Evolutionary conservation across 2,329 filamentous ascomycete genomes (phyloP).

Genomic region (Aurifilum marmelostoma): DNA sequence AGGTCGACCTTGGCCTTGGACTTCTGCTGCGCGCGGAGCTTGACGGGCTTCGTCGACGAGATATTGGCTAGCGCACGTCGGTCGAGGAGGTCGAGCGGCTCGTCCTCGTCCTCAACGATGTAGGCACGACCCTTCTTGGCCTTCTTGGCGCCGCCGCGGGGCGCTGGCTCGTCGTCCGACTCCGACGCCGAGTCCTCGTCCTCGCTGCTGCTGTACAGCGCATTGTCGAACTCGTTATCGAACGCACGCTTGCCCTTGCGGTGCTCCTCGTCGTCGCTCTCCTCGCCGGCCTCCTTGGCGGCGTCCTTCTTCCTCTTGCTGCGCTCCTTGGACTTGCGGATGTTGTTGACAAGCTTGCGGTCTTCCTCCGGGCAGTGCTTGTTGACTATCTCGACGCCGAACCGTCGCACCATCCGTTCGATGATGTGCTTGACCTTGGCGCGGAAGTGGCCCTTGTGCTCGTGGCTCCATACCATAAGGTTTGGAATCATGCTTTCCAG

Average conservation of each 20-base stretch:
- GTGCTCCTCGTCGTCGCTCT: slow-evolving; percentile 60
- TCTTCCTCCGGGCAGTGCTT: slow-evolving; percentile 82
- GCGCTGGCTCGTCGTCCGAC: slow-evolving; percentile 47
- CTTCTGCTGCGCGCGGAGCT: slow-evolving; percentile 61
- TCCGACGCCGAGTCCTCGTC: slow-evolving; percentile 67
- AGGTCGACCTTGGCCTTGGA: slow-evolving; percentile 71
- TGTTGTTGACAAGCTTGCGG: slow-evolving; percentile 88
- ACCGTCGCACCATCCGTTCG: slow-evolving; percentile 89
- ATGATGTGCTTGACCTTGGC: slow-evolving; percentile 98
- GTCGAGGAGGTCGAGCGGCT: slow-evolving; percentile 91
- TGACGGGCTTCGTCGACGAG: slow-evolving; percentile 82
- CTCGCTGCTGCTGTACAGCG: slow-evolving; percentile 77
- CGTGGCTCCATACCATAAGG: slow-evolving; percentile 93
- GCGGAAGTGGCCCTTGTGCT: slow-evolving; percentile 97
- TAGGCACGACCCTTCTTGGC: slow-evolving; percentile 69
- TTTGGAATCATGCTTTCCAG: slow-evolving; percentile 81
- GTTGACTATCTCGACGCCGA: slow-evolving; percentile 81
- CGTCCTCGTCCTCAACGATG: slow-evolving; percentile 92
- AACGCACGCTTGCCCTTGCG: slow-evolving; percentile 62
- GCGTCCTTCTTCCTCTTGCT: slow-evolving; percentile 86
- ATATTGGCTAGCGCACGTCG: slow-evolving; percentile 89
- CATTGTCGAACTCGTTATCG: slow-evolving; percentile 92
- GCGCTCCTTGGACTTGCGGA: slow-evolving; percentile 91
- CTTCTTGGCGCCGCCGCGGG: slow-evolving; percentile 50
- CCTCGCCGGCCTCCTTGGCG: slow-evolving; percentile 58